A percentile compares a stretch with the other conserved stretches of the same genome.
Conservation (phyloP, 2,329 filamentous ascomycete genomes). For the Daldinia sp. region DNA sequence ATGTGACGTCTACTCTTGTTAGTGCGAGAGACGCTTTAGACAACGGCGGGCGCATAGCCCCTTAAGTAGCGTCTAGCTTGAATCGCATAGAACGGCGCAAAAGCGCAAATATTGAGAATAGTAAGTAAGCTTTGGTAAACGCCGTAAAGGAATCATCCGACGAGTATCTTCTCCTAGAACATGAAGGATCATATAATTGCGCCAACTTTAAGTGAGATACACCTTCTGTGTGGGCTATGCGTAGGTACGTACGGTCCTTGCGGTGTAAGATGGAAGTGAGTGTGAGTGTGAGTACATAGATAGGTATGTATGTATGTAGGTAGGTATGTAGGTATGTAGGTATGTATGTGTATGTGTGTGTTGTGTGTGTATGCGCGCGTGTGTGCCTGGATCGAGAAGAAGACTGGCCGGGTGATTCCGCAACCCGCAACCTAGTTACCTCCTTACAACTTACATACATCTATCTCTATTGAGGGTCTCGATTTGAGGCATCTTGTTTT, state of each 20-base stretch:
- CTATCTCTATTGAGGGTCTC: too few relatives aligned
- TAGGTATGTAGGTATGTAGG: slow-evolving; percentile 28
- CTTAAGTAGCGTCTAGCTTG: slow-evolving; percentile 33
- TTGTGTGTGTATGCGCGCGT: slow-evolving; percentile 10
- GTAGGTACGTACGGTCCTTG: too few relatives aligned
- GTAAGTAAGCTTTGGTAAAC: slow-evolving; percentile 19
- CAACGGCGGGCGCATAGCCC: slow-evolving; percentile 34
- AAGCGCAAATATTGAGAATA: slow-evolving; percentile 25
- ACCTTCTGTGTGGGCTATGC: slow-evolving; percentile 7
- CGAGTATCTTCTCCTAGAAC: slow-evolving; percentile 21
- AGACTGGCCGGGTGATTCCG: slow-evolving; percentile 43
- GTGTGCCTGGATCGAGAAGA: slow-evolving; percentile 34
- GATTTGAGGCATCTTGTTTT: background rate
- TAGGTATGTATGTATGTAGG: too few relatives aligned
- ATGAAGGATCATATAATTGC: slow-evolving; percentile 35
- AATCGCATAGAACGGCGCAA: slow-evolving; percentile 31
- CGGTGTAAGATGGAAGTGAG: too few relatives aligned
- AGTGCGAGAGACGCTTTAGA: slow-evolving; percentile 14
- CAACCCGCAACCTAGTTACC: slow-evolving; percentile 27
- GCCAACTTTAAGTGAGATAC: slow-evolving; percentile 20
- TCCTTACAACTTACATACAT: background rate
- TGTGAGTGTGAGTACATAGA: background rate
- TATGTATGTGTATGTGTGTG: slow-evolving; percentile 5
- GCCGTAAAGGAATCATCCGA: slow-evolving; percentile 18
- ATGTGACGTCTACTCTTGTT: slow-evolving; percentile 16